These are phyloP conservation scores for Colletotrichum sojae DNA, from an alignment of 2,329 filamentous ascomycete species.

Conservation along the genomic window DNA sequence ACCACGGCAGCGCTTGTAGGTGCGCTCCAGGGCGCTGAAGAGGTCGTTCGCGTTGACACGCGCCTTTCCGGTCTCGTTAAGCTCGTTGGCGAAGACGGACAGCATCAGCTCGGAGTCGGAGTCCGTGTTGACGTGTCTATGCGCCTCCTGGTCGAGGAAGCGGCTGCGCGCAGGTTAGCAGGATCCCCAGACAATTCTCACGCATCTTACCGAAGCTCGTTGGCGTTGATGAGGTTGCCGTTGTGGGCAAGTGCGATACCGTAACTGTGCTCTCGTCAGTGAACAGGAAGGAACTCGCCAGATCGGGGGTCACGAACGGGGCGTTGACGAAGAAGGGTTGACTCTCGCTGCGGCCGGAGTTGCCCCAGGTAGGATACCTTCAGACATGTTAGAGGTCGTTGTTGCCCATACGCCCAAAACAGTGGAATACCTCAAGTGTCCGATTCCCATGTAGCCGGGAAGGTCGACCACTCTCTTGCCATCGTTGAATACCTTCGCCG, in stretches of 20 bases:
- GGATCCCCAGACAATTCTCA: background rate
- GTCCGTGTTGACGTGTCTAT: slow-evolving; percentile 78
- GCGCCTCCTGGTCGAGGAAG: slow-evolving; percentile 83
- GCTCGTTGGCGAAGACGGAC: slow-evolving; percentile 82
- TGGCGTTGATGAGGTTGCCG: slow-evolving; percentile 87
- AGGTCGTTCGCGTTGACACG: slow-evolving; percentile 85
- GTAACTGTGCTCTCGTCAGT: background rate
- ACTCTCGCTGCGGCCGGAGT: slow-evolving; percentile 78
- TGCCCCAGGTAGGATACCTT: slow-evolving; percentile 68
- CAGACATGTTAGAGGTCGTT: slow-evolving; percentile 54
- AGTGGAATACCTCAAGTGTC: slow-evolving; percentile 90
- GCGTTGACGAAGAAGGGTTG: slow-evolving; percentile 85
- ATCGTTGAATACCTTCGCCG: slow-evolving; percentile 86
- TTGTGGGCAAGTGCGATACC: slow-evolving; percentile 74
- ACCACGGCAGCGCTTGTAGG: slow-evolving; percentile 81
- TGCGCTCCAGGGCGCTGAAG: slow-evolving; percentile 77
- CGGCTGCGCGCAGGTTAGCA: slow-evolving; percentile 2
- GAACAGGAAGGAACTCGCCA: too few species aligned
- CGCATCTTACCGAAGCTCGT: slow-evolving; percentile 69
- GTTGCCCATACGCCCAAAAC: slow-evolving; percentile 57
- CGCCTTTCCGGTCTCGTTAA: slow-evolving; percentile 85
- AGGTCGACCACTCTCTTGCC: slow-evolving; percentile 64
- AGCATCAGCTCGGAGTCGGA: slow-evolving; percentile 35
- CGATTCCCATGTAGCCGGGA: slow-evolving; percentile 60
- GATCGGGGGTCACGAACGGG: background rate